Percentiles rank a stretch among this genome's conserved stretches.
phyloP scores from a whole-genome alignment of 192 early-diverging fungal species.

The Coemansia sp. region DNA sequence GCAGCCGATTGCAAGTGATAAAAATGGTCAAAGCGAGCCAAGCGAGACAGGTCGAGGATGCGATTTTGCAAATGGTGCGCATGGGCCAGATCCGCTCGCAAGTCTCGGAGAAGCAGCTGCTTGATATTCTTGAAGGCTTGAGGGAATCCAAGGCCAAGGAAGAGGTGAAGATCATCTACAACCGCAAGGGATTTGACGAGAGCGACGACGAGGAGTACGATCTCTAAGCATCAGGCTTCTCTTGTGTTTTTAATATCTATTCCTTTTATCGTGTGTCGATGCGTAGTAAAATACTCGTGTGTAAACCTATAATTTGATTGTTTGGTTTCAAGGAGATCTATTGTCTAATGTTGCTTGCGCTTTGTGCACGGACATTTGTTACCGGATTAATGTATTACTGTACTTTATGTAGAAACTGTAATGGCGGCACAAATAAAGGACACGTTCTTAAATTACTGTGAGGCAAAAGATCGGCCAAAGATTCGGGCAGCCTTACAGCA shows the following conservation, averaged over 20 bases:
- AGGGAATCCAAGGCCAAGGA: slow-evolving; percentile 55
- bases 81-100: slow-evolving; percentile 58
- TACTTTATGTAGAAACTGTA: not conserved
- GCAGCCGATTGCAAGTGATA: slow-evolving; percentile 84
- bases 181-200: slow-evolving; percentile 14
- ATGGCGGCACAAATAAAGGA: slow-evolving; percentile 25
- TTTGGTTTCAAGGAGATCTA: not conserved
- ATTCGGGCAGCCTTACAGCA: not conserved
- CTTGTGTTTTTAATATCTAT: not conserved
- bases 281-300: no score
- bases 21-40: slow-evolving; percentile 88
- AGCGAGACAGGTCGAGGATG: slow-evolving; percentile 42
- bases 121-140: slow-evolving; percentile 81
- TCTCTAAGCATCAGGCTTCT: not conserved
- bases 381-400: no score
- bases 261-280: no score
- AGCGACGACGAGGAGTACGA: slow-evolving; percentile 40
- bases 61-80: not conserved
- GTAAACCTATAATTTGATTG: slow-evolving; percentile 2
- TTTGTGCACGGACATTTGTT: no score
- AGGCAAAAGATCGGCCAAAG: slow-evolving; percentile 5
- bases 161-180: slow-evolving; percentile 35
- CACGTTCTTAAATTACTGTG: slow-evolving; percentile 39
- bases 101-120: slow-evolving; percentile 81
- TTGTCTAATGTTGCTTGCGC: no score